A percentile compares a stretch with the other conserved stretches of the same genome.
Conservation (phyloP, 805 yeast species). For the Metschnikowia santaceciliae region DNA sequence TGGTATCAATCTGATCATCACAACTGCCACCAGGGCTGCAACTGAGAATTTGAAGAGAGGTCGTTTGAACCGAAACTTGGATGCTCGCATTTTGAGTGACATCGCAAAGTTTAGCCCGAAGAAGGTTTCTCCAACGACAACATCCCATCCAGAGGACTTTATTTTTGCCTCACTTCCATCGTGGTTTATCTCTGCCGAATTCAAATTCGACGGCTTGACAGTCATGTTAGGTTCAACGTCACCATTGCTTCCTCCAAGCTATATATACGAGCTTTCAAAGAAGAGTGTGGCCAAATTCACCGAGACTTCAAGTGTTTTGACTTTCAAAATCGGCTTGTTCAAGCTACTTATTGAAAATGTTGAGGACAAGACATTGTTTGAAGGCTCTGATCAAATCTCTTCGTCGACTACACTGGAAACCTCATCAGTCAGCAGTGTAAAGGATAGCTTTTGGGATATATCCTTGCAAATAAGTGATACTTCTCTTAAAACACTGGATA, state of each 20-base stretch:
- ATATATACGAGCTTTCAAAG: conserved; percentile 20
- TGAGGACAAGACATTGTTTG: not conserved
- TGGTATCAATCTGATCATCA: conserved; percentile 30
- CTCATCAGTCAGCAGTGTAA: conserved; percentile 14
- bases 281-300: conserved; percentile 9
- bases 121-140: not conserved
- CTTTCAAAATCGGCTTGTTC: conserved; percentile 3
- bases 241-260: conserved; percentile 27
- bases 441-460: conserved; percentile 23
- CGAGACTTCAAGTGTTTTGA: conserved; percentile 16
- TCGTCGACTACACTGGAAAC: conserved; percentile 29
- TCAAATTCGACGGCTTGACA: conserved; percentile 16
- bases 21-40: conserved; percentile 22
- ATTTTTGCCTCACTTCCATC: conserved; percentile 27
- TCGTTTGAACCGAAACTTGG: conserved; percentile 24
- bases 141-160: not conserved
- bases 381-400: not conserved
- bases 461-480: conserved; percentile 16
- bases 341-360: not conserved
- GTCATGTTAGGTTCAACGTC: conserved; percentile 37
- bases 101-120: conserved; percentile 3
- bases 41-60: conserved; percentile 27
- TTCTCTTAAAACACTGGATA: conserved; percentile 13
- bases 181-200: conserved; percentile 29
- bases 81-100: conserved; percentile 18